Base-by-base conservation (phyloP, 2,329 filamentous ascomycete genomes). In the Didymella pomorum region DNA sequence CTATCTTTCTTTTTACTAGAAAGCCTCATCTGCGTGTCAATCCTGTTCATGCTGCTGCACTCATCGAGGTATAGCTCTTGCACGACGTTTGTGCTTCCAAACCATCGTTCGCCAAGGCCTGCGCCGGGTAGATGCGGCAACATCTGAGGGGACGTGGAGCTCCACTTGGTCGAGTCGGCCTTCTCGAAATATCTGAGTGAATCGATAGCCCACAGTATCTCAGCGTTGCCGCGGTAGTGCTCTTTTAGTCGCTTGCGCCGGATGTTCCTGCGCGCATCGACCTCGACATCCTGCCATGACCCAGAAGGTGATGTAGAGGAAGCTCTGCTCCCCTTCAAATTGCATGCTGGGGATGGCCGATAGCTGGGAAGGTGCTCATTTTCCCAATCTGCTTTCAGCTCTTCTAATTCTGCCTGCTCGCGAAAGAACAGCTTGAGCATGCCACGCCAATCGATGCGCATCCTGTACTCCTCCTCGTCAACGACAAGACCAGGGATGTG, bases 1-100 rank as follows among this genome's bases (percentile, higher is more conserved):
- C 18, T 18, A 23, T 29, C 23, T n/a, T 45, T 29, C 7, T 37
- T 23, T 29, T 39, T 56, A 1, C 31, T n/a, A 7, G 29, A 7
- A 21, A 45, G 28, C 12, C 37, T 37, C 25, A 45, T 53, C 50
- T 49, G 55, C 8, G 55, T 52, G 16, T 58, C 56, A 42, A 74
- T 72, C 46, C 73, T 59, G 52, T 75, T 69, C 66, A 73, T 61
- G 39, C 70, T 71, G 49, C 69, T 71, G 66, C 70, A 73, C 56
- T 75, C 73, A 54, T 75, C 73, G 26, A 75, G 49, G 58, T 68
- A 71, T 4, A 75, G 58, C 43, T 65, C 69, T 45, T 74, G 70
- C 41, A 74, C 66, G 25, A 72, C 28, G 58, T 69, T 64, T 6
- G 64, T 60, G 39, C 71, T 72, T 0, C 69, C 68, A 51, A 70